These are phyloP conservation scores for Fusarium graminum DNA, from an alignment of 2,329 filamentous ascomycete species.

Conservation along the genomic window DNA sequence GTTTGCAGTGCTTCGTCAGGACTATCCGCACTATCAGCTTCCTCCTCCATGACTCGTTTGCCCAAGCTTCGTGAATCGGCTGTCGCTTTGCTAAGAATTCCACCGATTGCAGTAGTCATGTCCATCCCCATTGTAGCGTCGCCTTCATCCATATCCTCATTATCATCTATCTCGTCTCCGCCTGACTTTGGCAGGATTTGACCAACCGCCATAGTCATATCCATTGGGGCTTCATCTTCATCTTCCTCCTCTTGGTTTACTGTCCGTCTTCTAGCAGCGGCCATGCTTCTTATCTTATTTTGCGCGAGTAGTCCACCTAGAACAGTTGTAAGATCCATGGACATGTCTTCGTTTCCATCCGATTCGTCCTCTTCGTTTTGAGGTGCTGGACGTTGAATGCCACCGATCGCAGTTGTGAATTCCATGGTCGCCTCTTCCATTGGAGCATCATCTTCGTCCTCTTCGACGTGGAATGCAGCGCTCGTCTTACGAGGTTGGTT, in stretches of 20 bases:
- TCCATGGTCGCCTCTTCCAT: slow-evolving; percentile 75
- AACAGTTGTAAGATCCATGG: slow-evolving; percentile 81
- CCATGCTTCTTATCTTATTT: slow-evolving; percentile 47
- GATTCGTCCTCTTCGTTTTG: slow-evolving; percentile 55
- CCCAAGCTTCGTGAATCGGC: slow-evolving; percentile 55
- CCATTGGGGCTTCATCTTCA: slow-evolving; percentile 56
- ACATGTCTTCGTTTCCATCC: slow-evolving; percentile 75
- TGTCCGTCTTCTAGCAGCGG: slow-evolving; percentile 42
- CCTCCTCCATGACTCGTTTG: slow-evolving; percentile 71
- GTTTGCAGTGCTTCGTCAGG: slow-evolving; percentile 55
- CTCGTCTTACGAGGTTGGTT: slow-evolving; percentile 37
- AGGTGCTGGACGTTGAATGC: slow-evolving; percentile 64
- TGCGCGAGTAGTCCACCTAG: slow-evolving; percentile 67
- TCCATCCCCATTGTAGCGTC: slow-evolving; percentile 70
- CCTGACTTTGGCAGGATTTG: slow-evolving; percentile 61
- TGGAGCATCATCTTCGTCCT: slow-evolving; percentile 51
- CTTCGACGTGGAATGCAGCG: slow-evolving; percentile 44
- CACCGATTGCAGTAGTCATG: slow-evolving; percentile 73
- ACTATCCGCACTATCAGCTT: slow-evolving; percentile 64
- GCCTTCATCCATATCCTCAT: slow-evolving; percentile 51
- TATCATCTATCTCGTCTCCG: slow-evolving; percentile 51
- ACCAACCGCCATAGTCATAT: slow-evolving; percentile 72
- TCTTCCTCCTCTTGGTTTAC: slow-evolving; percentile 52
- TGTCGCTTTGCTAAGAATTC: slow-evolving; percentile 65
- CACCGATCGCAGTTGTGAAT: slow-evolving; percentile 81